Conservation (phyloP, 495 filamentous ascomycete species). For the Neurospora discreta region DNA sequence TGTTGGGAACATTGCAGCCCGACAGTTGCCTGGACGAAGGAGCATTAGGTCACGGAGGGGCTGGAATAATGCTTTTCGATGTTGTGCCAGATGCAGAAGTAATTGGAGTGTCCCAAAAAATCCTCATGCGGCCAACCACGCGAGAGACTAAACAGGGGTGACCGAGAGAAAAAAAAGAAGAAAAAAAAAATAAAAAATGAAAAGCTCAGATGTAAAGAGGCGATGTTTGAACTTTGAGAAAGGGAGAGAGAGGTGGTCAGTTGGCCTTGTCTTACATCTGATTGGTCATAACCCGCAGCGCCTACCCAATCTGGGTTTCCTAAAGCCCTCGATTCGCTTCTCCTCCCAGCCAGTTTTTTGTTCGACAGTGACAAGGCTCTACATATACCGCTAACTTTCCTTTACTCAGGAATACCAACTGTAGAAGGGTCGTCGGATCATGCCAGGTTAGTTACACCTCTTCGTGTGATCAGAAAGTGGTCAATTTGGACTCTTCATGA, state of each 20-base stretch:
- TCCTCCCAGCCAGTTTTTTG: not conserved
- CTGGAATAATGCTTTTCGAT: not conserved
- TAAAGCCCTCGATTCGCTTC: not conserved
- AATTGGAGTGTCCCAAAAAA: not conserved
- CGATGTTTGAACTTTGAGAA: not conserved
- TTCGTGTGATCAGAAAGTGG: not conserved
- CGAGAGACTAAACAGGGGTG: not conserved
- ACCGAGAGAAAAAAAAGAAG: too few species aligned
- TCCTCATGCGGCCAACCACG: not conserved
- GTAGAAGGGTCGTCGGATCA: not conserved
- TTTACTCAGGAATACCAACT: not conserved
- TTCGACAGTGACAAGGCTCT: not conserved
- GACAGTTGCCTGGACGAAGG: not conserved
- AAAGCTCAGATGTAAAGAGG: not conserved
- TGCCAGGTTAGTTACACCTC: not conserved
- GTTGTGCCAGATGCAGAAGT: not conserved
- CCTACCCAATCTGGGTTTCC: not conserved
- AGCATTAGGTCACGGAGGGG: not conserved
- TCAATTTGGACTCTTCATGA: not conserved
- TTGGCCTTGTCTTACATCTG: not conserved
- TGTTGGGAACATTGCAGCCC: not conserved
- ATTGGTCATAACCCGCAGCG: not conserved
- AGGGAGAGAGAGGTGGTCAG: not conserved
- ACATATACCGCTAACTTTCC: not conserved
- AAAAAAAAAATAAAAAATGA: not conserved